Evolutionary conservation across 2,329 filamentous ascomycete species (phyloP).

Genomic region (Fusarium haematococcum): DNA sequence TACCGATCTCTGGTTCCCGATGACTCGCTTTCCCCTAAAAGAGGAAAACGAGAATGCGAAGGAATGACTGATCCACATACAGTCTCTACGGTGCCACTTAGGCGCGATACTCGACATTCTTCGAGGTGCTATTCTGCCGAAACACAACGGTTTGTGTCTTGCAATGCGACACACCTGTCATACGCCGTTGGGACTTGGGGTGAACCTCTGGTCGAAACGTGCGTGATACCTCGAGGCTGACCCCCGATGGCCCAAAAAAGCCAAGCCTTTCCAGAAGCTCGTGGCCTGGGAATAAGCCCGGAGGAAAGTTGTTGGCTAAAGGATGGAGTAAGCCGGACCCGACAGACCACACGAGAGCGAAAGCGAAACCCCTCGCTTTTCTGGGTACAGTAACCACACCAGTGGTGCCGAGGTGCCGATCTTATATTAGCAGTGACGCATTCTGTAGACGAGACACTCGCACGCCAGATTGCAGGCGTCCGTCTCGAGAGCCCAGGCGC

Average conservation of each 20-base stretch:
- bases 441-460: neutral
- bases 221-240: neutral
- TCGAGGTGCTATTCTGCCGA: slow-evolving; percentile 34
- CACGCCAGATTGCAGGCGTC: slow-evolving; percentile 2
- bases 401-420: slow-evolving; percentile 30
- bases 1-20: neutral
- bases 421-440: slow-evolving; percentile 16
- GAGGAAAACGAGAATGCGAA: neutral
- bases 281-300: slow-evolving; percentile 16
- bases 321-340: neutral
- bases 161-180: slow-evolving; percentile 19
- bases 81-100: slow-evolving; percentile 6
- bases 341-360: neutral
- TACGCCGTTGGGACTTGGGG: slow-evolving; percentile 10
- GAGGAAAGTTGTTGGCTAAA: neutral
- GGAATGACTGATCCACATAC: slow-evolving; percentile 2
- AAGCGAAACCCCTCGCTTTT: neutral
- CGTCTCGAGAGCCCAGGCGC: neutral
- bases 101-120: slow-evolving; percentile 33
- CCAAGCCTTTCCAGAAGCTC: slow-evolving; percentile 14
- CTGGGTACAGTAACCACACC: neutral
- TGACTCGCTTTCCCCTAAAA: slow-evolving; percentile 4
- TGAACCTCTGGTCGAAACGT: neutral
- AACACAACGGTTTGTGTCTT: slow-evolving; percentile 26
- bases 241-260: neutral